phyloP scores from a whole-genome alignment of 2,329 filamentous ascomycete genomes.

The Trichoderma sp. region DNA sequence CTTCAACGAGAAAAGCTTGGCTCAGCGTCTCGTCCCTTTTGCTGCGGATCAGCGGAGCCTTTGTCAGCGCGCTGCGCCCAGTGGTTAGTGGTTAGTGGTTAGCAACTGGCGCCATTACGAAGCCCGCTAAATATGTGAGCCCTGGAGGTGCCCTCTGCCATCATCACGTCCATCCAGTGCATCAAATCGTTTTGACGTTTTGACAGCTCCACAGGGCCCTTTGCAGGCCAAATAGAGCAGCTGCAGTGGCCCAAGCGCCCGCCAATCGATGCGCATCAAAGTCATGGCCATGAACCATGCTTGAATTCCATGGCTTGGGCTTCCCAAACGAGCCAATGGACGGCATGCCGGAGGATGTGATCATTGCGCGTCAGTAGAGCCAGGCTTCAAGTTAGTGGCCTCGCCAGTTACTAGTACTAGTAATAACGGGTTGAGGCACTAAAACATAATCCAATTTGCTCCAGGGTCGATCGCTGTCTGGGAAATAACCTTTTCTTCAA shows the following conservation, averaged over 20 bases:
- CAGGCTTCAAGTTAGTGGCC: not conserved
- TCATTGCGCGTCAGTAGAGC: conserved; percentile 12
- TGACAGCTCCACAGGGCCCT: not conserved
- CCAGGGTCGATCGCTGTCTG: not conserved
- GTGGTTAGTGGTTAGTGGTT: not conserved
- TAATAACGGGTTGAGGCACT: not conserved
- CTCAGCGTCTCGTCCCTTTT: not conserved
- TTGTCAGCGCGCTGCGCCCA: conserved; percentile 19
- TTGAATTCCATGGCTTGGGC: not conserved
- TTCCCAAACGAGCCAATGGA: conserved; percentile 4
- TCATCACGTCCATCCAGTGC: not conserved
- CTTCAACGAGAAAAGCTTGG: not conserved
- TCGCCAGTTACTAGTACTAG: not conserved
- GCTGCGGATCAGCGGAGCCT: conserved; percentile 18
- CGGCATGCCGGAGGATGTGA: not conserved
- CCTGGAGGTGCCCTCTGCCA: not conserved
- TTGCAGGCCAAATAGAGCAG: not conserved
- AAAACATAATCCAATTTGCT: not conserved
- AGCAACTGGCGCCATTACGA: conserved; percentile 4
- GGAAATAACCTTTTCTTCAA: not conserved
- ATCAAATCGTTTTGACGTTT: not conserved
- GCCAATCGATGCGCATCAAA: conserved; percentile 12
- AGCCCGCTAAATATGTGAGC: not conserved
- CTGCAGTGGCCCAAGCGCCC: conserved; percentile 1
- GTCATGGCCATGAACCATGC: conserved; percentile 2